phyloP scores from a whole-genome alignment of 208 protist genomes.

The Crithidia mellificae region DNA sequence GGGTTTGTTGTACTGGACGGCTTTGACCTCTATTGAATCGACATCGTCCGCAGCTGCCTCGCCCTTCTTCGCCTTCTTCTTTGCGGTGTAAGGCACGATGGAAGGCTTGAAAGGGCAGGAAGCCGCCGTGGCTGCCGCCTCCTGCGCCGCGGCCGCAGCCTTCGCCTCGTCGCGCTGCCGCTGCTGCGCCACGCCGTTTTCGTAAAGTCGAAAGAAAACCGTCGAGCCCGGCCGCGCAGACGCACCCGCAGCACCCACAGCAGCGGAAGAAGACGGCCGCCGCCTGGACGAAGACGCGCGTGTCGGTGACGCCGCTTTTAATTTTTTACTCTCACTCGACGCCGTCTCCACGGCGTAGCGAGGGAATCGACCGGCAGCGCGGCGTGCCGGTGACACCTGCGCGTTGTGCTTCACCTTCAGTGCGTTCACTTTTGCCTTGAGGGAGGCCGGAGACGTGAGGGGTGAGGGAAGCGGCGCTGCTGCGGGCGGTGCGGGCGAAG shows the following conservation, averaged over 20 bases:
- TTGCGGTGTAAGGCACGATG: slow-evolving; percentile 11
- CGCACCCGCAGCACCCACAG: not conserved
- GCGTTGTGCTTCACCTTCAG: not conserved
- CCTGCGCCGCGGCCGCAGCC: not conserved
- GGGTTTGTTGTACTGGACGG: slow-evolving; percentile 42
- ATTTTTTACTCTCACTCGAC: slow-evolving; percentile 28
- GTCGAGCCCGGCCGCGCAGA: not conserved
- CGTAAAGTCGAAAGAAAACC: slow-evolving; percentile 35
- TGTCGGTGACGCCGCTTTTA: not conserved
- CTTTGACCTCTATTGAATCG: not conserved
- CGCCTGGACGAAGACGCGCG: no score
- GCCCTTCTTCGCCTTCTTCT: not conserved
- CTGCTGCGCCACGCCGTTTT: slow-evolving; percentile 34
- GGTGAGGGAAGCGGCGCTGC: not conserved
- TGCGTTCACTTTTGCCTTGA: not conserved
- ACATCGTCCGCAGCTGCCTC: no score
- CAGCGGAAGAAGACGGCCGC: not conserved
- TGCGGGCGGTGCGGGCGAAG: not conserved
- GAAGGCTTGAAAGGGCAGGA: slow-evolving; percentile 25
- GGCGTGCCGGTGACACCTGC: not conserved
- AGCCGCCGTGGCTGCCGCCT: not conserved
- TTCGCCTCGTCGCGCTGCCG: slow-evolving; percentile 1
- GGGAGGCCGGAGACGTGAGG: not conserved
- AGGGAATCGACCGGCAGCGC: not conserved
- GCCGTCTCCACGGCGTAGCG: slow-evolving; percentile 33